Percentiles rank a stretch among this genome's conserved stretches.
These are phyloP conservation scores for Aechmea fasciata DNA, from an alignment of 176 grass and related monocot genomes.

Conservation along the genomic window DNA sequence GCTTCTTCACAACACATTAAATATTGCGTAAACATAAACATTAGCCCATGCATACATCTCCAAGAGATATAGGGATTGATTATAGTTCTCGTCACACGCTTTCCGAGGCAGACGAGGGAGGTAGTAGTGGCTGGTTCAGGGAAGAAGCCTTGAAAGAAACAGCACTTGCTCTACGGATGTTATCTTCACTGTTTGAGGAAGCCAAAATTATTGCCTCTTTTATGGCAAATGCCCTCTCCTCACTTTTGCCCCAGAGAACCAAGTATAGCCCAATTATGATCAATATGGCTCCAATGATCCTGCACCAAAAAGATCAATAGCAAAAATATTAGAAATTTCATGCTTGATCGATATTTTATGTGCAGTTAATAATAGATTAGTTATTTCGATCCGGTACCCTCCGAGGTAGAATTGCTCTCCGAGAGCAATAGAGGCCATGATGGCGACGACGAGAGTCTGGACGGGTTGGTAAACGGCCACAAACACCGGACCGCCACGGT, in stretches of 20 bases:
- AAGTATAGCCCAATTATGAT: conserved; percentile 83
- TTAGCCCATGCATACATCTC: conserved; percentile 1
- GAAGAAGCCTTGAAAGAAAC: conserved; percentile 31
- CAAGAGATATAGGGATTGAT: neutral
- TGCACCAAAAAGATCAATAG: neutral
- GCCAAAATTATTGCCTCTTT: conserved; percentile 23
- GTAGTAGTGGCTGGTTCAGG: conserved; percentile 58
- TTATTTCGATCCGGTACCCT: conserved; percentile 26
- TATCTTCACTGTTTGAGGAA: conserved; percentile 10
- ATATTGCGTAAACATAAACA: neutral
- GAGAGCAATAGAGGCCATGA: conserved; percentile 74
- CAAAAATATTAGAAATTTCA: neutral
- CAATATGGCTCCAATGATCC: conserved; percentile 72
- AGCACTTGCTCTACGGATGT: neutral
- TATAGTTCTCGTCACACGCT: conserved; percentile 35
- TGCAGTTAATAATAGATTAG: neutral
- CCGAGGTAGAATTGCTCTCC: conserved; percentile 87
- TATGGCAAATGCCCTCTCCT: conserved; percentile 44
- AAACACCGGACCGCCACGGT: conserved; percentile 84
- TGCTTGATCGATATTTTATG: neutral
- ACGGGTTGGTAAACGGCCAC: conserved; percentile 98
- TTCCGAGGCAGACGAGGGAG: conserved; percentile 51
- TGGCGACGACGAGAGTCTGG: conserved; percentile 86
- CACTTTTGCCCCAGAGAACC: conserved; percentile 89
- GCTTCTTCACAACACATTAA: conserved; percentile 3